Evolutionary conservation across 2,329 filamentous ascomycete species (phyloP).

Genomic region (Penicillium expansum): DNA sequence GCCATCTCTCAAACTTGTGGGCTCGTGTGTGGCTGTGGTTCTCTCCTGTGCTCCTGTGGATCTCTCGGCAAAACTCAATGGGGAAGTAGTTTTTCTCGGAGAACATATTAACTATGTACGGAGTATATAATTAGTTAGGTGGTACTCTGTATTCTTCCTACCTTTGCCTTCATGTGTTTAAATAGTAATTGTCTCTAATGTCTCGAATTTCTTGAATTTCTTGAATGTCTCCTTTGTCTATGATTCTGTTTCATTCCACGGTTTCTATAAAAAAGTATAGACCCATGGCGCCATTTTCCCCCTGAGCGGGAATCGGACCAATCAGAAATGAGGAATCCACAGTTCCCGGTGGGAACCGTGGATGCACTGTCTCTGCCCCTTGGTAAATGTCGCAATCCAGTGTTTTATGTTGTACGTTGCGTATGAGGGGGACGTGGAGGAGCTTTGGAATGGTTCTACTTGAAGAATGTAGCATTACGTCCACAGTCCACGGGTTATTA

Average conservation of each 20-base stretch:
- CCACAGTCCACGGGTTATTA: neutral
- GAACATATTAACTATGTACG: too few species aligned
- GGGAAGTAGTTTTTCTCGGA: neutral
- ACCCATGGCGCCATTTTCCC: constrained; percentile 7
- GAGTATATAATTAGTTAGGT: too few species aligned
- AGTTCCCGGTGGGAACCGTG: constrained; percentile 17
- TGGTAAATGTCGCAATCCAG: neutral
- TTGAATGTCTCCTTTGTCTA: neutral
- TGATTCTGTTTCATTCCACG: neutral
- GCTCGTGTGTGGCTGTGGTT: constrained; percentile 3
- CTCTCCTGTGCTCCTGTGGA: neutral
- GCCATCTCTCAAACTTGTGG: neutral
- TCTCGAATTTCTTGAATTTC: too few species aligned
- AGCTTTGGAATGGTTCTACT: neutral
- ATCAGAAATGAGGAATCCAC: constrained; percentile 8
- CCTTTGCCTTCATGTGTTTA: neutral
- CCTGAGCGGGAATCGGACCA: constrained; percentile 17
- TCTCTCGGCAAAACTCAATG: constrained; percentile 1
- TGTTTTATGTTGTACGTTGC: too few species aligned
- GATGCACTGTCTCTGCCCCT: constrained; percentile 1
- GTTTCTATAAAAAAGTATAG: constrained; percentile 3
- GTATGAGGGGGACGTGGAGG: too few species aligned
- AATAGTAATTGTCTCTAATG: neutral
- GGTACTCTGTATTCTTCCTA: neutral
- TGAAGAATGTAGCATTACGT: neutral